Conservation (phyloP, 1,284 basidiomycete genomes). For the Trametes sp. region DNA sequence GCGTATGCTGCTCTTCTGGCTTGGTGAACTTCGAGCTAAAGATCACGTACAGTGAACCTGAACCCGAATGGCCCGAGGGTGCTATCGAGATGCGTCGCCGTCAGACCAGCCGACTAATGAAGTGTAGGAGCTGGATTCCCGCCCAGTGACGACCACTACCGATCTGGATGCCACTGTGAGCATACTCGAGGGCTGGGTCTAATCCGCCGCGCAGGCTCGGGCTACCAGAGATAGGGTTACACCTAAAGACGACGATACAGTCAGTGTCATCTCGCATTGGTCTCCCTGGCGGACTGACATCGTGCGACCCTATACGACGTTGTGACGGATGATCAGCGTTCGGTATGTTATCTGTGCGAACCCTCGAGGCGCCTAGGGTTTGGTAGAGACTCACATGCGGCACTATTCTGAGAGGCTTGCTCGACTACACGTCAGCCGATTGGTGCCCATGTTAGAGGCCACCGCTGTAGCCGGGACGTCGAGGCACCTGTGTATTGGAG, state of each 20-base stretch:
- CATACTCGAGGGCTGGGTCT: not conserved
- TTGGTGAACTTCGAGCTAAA: not conserved
- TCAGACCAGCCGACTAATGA: too few relatives aligned
- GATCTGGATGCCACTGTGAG: not conserved
- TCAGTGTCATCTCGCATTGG: not conserved
- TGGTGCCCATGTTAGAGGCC: not conserved
- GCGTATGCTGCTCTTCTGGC: not conserved
- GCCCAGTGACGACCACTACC: too few relatives aligned
- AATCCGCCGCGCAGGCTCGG: not conserved
- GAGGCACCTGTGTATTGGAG: too few relatives aligned
- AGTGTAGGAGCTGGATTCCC: too few relatives aligned
- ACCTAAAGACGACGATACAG: not conserved
- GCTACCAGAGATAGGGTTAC: not conserved
- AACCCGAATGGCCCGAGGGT: too few relatives aligned
- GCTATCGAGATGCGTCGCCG: too few relatives aligned
- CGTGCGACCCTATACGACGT: not conserved
- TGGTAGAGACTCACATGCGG: not conserved
- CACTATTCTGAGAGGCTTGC: not conserved
- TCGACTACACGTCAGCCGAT: not conserved
- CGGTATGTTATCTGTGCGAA: not conserved
- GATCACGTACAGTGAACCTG: not conserved
- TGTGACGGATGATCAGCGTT: not conserved
- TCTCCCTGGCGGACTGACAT: not conserved
- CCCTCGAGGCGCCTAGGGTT: not conserved
- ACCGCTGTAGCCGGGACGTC: too few relatives aligned